These are phyloP conservation scores for Kondoa malvinella DNA, from an alignment of 768 basidiomycete genomes.

Conservation along the genomic window DNA sequence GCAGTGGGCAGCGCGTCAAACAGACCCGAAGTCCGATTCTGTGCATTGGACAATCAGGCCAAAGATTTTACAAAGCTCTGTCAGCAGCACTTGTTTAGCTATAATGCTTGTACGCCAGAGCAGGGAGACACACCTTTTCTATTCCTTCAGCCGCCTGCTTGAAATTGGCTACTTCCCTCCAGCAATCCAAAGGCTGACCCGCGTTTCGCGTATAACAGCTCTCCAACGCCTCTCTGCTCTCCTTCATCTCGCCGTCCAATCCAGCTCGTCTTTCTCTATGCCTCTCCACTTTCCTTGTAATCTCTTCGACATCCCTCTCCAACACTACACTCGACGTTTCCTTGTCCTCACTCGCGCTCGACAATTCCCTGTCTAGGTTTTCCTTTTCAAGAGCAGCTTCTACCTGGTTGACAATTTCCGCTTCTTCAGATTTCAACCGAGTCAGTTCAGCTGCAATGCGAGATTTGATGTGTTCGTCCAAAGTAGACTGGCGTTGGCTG, in stretches of 20 bases:
- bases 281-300: conserved; percentile 8
- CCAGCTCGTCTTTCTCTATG: conserved; percentile 7
- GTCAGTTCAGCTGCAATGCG: conserved; percentile 54
- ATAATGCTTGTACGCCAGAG: not conserved
- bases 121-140: conserved; percentile 11
- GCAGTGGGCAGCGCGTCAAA: too few relatives aligned
- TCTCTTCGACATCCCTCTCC: conserved; percentile 14
- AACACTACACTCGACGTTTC: conserved; percentile 9
- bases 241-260: conserved; percentile 7
- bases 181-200: conserved; percentile 14
- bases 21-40: too few relatives aligned
- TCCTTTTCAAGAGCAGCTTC: conserved; percentile 67
- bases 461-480: conserved; percentile 56
- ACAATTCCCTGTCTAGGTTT: conserved; percentile 60
- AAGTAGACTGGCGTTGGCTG: conserved; percentile 47
- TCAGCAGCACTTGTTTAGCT: not conserved
- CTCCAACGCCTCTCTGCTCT: conserved; percentile 1
- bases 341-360: conserved; percentile 2
- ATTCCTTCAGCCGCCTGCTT: conserved; percentile 10
- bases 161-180: conserved; percentile 11
- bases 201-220: conserved; percentile 12
- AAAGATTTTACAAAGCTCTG: not conserved
- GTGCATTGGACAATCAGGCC: not conserved
- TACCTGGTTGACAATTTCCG: conserved; percentile 52
- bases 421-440: conserved; percentile 52